Evolutionary conservation across 345 rosid species (phyloP), one percentile per base, ranked within the genome.

Genomic region (Brassica rapa): DNA sequence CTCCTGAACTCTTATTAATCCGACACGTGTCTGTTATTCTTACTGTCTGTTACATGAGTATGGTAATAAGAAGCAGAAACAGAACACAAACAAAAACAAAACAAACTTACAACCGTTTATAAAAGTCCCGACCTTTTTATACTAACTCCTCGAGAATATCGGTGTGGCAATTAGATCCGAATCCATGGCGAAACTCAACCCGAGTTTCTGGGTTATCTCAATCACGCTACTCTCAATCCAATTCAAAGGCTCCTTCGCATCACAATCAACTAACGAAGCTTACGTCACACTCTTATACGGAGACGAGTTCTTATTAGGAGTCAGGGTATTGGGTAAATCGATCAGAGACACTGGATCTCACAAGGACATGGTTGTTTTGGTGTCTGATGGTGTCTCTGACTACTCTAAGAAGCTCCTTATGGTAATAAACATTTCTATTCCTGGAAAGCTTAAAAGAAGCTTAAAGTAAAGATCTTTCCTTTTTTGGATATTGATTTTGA

Each of bases 281-380:
- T 94, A 90, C 82, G 97, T 81, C 76, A 92, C 97, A 32, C 86
- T 94, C 11, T 74, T 94, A 76, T 94, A 94, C 49, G 98, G 97
- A 23, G 98, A 94, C 80, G 98, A 90, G 86, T 94, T 94, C 83
- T 70, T 94, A 68, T 79, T 94, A 81, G 98, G 98, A 19, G 98
- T 92, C 81, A 87, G 98, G 84, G 97, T 94, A 60, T 65, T 94
- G 80, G 98, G 98, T 8, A 94, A 94, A 81, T 92, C 98, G 71
- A 91, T 94, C 60, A 82, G 94, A 66, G 90, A 89, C 68, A 87
- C 93, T 46, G 94, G 98, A 82, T 83, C 97, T 66, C 87, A 53
- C 6, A 89, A 89, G 67, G 97, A 92, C 66, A 88, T 88, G 93
- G 97, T 92, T 24, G 98, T 84, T 84, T 80, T 94, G 81, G 97